Base-by-base conservation (phyloP, 441 rosid species). In the Pelargonium myrrhifolium region DNA sequence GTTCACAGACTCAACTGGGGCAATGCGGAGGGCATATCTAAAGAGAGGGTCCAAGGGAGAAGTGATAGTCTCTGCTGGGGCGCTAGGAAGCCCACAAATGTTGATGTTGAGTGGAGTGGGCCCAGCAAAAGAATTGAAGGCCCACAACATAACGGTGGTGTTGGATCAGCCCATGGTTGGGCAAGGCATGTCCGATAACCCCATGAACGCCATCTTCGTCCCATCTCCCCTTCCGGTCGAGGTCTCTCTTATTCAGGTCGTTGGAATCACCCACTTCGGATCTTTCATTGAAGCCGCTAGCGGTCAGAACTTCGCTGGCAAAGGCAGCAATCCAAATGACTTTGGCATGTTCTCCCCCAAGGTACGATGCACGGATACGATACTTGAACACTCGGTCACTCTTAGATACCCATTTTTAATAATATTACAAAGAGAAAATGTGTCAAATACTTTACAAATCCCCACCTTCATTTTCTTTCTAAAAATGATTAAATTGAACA, bases 31-130 rank as follows among this genome's bases (percentile, higher is more conserved):
- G 59, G 99, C 92, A 28, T 69, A 85, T 42, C 86, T 94, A 0
- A 60, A 77, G 51, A 70, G 80, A 35, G 77, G 72, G 35, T 74
- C 58, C 11, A 84, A 73, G 66, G 89, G 99, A 76, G 98, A 94
- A 79, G 79, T 94, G 43, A 84, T 94, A 64, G 62, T 89, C 70
- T 88, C 99, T 0, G 72, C 85, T 67, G 99, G 99, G 62, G 99
- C 98, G 6, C 85, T 92, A 15, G 99, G 94, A 20, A 83, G 89
- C 35, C 99, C 99, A 49, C 99, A 94, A 56, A 77, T 94, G 89
- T 70, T 94, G 35, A 51, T 92, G 80, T 81, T 94, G 8, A 94
- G 99, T 74, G 99, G 99, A 0, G 76, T 94, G 66, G 99, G 99
- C 55, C 96, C 96, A 8, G 86, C 74, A 76, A 74, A 70, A 9